Evolutionary conservation across 2,329 filamentous ascomycete species (phyloP), one percentile per base, ranked within the genome.

Genomic region (Cercospora beticola): DNA sequence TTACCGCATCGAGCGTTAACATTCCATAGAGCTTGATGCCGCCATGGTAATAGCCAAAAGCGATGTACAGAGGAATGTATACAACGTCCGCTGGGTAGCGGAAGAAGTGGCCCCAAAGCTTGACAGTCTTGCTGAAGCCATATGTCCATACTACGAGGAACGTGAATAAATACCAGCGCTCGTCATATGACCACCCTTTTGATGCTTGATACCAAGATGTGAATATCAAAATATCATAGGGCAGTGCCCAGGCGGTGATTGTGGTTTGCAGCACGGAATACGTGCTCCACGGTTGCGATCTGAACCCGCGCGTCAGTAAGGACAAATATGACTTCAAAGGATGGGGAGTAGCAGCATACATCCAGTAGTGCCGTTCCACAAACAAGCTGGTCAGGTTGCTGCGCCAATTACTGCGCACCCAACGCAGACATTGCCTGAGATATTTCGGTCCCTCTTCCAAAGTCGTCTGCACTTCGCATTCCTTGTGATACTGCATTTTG

Each of bases 331-430:
- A 66, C 56, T 21, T 30, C 26, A 46, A 68, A 70, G 28, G n/a
- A 66, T 62, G 40, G 52, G 21, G 31, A 16, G 18, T 36, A 6
- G 30, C 23, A 30, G 89, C 93, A 90, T 86, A 97, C 94, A 83
- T 89, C 89, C 92, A 93, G 76, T 97, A 92, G 77, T 93, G 87
- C 78, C 90, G 85, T 82, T 97, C 94, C 72, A 88, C 88, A 72
- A 94, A 86, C 77, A 97, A 86, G 80, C 93, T 97, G 63, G 93
- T 97, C 81, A 93, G 90, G 81, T 98, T 98, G 84, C 93, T 97
- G 78, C 94, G 87, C 94, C 94, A 98, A 82, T 98, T 98, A 85
- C 94, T 97, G 76, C 94, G 89, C 54, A 95, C 93, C 94, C 94
- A 98, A 59, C 94, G 88, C 58, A 94, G 88, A 81, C 94, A 98